Conservation (phyloP, 805 yeast genomes). For the Spathaspora girioi region DNA sequence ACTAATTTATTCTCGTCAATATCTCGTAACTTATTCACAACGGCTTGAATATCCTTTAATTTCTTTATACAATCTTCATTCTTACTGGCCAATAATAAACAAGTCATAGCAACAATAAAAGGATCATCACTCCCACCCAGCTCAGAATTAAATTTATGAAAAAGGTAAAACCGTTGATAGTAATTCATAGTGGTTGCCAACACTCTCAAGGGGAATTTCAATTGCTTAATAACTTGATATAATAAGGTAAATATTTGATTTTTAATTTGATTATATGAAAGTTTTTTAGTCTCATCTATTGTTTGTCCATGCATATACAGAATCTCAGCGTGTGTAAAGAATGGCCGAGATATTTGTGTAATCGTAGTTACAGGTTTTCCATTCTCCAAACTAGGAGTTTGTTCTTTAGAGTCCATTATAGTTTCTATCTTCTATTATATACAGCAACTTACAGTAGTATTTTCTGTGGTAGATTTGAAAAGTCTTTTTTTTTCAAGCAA, state of each 20-base stretch:
- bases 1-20: constrained; percentile 22
- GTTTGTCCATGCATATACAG: constrained; percentile 47
- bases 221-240: constrained; percentile 46
- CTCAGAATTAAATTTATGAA: constrained; percentile 51
- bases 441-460: neutral
- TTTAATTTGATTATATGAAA: constrained; percentile 47
- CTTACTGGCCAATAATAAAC: constrained; percentile 69
- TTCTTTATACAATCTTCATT: constrained; percentile 84
- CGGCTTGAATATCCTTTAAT: constrained; percentile 55
- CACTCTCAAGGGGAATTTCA: constrained; percentile 69
- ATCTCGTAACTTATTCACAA: constrained; percentile 41
- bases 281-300: constrained; percentile 45
- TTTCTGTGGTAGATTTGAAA: neutral
- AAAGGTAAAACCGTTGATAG: constrained; percentile 67
- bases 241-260: constrained; percentile 52
- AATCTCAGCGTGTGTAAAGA: constrained; percentile 52
- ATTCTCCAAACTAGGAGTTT: neutral
- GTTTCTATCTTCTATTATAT: neutral
- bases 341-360: constrained; percentile 56
- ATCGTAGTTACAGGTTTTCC: constrained; percentile 13
- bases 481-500: too few species aligned
- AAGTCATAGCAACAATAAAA: constrained; percentile 62
- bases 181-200: constrained; percentile 68
- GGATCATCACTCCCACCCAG: constrained; percentile 39
- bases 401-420: constrained; percentile 1